Base-by-base conservation (phyloP, 805 yeast genomes). In the Candida dendrica region DNA sequence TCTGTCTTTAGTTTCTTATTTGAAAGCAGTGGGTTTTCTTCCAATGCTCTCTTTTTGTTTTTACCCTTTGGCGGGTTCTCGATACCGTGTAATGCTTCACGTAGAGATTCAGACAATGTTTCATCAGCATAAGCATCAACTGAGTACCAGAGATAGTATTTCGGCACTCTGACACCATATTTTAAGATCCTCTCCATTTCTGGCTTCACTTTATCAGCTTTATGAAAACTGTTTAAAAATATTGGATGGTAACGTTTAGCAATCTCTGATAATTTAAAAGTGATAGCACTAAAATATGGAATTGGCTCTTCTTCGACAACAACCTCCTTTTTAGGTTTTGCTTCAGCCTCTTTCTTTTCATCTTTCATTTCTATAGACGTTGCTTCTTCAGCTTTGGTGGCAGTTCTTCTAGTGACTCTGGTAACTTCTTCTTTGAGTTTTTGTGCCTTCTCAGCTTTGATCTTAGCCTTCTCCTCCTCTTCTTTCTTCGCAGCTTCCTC, bases 91-190 rank as follows among this genome's bases (percentile, higher is more conserved):
- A 82, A 60, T 42, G 76, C 79, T 37, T 68, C 66, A 50, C 95
- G 69, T 33, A 84, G 59, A 7, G 69, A 66, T 51, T 85, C 93
- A 0, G 85, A 84, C 37, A 84, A 51, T 1, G 63, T 60, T 47
- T 80, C 86, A 56, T 85, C 93, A 41, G 77, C 75, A 37, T 75
- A 71, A 1, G 88, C 90, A 59, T 84, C 93, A 10, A 91, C 69
- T 51, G 84, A 87, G 53, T 82, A 86, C 96, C 96, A 89, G 17
- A 88, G 65, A 56, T 83, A 75, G 50, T 77, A 77, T 29, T 75
- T 75, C 6, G 81, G 65, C 3, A 79, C 62, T 44, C 88, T 69
- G 1, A 69, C 67, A 2, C 96, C 95, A 16, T 61, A 65, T 14
- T 67, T 65, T 42, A 88, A 58, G 4, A 81, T 73, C 9, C 69